Percentiles rank a stretch among this genome's conserved stretches.
Conservation (phyloP, 768 basidiomycete species). For the Porpolomopsis calyptriformis region DNA sequence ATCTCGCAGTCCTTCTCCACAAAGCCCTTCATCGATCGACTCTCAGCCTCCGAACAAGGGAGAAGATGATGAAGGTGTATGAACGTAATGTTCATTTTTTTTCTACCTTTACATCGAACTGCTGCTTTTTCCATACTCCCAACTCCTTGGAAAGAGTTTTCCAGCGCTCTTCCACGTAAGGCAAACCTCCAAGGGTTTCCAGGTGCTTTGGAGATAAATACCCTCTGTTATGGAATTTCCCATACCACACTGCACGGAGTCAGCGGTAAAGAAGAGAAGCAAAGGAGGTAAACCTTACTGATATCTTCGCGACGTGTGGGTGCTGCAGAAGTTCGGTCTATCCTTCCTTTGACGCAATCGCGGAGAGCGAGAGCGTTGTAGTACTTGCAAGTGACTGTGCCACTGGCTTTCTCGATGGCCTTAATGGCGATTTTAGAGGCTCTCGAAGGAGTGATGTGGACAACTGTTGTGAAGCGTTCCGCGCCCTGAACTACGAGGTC, state of each 20-base stretch:
- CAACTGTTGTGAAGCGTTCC: constrained; percentile 51
- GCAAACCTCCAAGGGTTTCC: constrained; percentile 36
- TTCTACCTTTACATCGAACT: constrained; percentile 27
- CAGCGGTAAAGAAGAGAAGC: neutral
- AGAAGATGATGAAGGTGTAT: constrained; percentile 8
- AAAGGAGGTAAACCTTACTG: constrained; percentile 34
- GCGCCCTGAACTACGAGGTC: constrained; percentile 39
- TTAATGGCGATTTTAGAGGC: constrained; percentile 80
- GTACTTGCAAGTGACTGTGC: constrained; percentile 80
- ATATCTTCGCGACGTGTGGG: constrained; percentile 85
- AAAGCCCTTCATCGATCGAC: constrained; percentile 30
- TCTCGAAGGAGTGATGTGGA: constrained; percentile 75
- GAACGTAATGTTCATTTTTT: constrained; percentile 19
- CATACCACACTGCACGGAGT: constrained; percentile 58
- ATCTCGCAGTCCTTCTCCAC: constrained; percentile 50
- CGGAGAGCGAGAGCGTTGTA: constrained; percentile 81
- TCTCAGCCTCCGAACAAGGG: constrained; percentile 2
- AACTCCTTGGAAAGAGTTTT: constrained; percentile 52
- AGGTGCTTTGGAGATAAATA: constrained; percentile 58
- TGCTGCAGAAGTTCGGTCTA: constrained; percentile 61
- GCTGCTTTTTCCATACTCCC: constrained; percentile 41
- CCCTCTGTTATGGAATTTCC: constrained; percentile 60
- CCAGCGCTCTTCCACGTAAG: constrained; percentile 64
- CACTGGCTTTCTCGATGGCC: constrained; percentile 74
- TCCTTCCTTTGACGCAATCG: constrained; percentile 63